A percentile compares a stretch with the other conserved stretches of the same genome.
phyloP scores from a whole-genome alignment of 2,329 filamentous ascomycete genomes.

The Colletotrichum incanum region DNA sequence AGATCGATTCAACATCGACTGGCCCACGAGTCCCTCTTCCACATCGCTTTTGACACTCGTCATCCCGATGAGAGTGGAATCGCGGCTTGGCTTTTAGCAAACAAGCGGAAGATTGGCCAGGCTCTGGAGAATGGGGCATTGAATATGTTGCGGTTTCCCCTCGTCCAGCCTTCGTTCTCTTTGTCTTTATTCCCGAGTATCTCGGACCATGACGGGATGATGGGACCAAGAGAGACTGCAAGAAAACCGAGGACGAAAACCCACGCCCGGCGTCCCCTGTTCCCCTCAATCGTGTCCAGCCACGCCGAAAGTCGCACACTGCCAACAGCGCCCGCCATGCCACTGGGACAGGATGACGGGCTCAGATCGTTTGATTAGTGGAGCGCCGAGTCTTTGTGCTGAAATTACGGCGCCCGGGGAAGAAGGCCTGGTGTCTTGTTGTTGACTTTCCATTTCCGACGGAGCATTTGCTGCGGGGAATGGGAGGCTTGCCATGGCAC shows the following conservation, averaged over 20 bases:
- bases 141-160: neutral
- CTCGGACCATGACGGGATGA: neutral
- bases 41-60: neutral
- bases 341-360: neutral
- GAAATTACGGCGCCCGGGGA: slow-evolving; percentile 8
- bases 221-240: neutral
- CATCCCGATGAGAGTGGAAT: neutral
- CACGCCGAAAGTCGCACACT: neutral
- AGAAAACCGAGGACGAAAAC: neutral
- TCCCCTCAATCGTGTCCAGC: neutral
- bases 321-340: neutral
- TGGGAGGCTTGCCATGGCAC: slow-evolving; percentile 10
- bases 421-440: neutral
- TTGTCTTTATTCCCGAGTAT: neutral
- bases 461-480: neutral
- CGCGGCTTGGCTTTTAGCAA: neutral
- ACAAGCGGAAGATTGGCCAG: neutral
- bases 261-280: neutral
- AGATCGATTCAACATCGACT: neutral
- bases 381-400: neutral
- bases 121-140: neutral
- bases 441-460: neutral
- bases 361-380: neutral
- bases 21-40: neutral
- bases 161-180: neutral